Evolutionary conservation across 164 flowering plant species (phyloP), one percentile per base, ranked within the genome.

Genomic region (Chimonanthus salicifolius): DNA sequence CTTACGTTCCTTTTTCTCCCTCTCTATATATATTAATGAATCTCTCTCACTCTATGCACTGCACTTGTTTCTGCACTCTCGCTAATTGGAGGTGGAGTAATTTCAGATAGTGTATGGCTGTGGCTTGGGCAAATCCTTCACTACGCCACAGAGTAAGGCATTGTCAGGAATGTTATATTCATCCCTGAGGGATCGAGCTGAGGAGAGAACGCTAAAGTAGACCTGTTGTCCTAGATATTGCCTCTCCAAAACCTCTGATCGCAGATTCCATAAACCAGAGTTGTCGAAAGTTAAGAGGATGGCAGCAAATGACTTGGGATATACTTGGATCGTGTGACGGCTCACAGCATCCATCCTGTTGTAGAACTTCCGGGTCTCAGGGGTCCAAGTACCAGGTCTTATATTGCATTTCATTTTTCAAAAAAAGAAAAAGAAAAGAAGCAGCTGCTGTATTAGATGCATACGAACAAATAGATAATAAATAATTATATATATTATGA

Each of bases 251-350:
- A 48, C 1, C 15, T 63, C 62, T 5, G 85, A 80, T 73, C 89
- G 77, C 65, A 87, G 20, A 69, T 78, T 85, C 89, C 89, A 87
- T 82, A 85, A 79, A 2, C 88, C 88, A 0, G 88, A 88, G 43
- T 87, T 87, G 81, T 87, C 89, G 2, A 84, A 49, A 5, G 89
- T 87, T 47, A 83, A 54, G 81, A 87, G 73, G 48, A 85, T 78
- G 6, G 89, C 89, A 0, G 85, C 80, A 88, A 88, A 87, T 8
- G 82, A 77, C 4, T 77, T 77, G 1, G 89, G 89, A 72, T 79
- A 85, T 64, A 87, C 89, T 54, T 87, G 89, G 66, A 87, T 72
- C 2, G 88, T 79, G 75, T 83, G 72, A 49, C 87, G 75, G 82
- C 87, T 85, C 69, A 87, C 82, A 1, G 88, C 84, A 49, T 87